Evolutionary conservation across 2,329 filamentous ascomycete genomes (phyloP), one percentile per base, ranked within the genome.

Genomic region (Cladosporium sp.): DNA sequence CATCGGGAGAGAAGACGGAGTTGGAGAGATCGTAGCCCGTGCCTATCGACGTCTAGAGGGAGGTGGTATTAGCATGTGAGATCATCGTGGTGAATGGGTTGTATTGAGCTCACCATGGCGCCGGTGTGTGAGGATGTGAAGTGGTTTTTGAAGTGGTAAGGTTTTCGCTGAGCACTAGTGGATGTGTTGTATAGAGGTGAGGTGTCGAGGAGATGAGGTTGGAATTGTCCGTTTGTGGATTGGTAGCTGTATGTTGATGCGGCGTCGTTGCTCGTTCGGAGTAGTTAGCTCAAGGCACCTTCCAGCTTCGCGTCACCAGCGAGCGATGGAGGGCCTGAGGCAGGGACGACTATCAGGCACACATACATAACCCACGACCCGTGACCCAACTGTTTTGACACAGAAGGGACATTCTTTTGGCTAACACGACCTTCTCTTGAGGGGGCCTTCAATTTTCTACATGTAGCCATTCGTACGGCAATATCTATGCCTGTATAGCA

Each of bases 21-120:
- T 99, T 99, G 79, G 92, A 92, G 76, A 99, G 90, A 88, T 99
- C 95, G 84, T 99, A 99, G 77, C 95, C 95, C 76, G 95, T 99
- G 78, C 95, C 95, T 91, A 99, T 99, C 78, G 95, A 99, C 77
- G 95, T 99, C 95, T 99, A 51, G 58, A 53, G n/a, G 16, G 25
- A 32, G 26, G 46, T 30, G 34, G 46, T 26, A 34, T 61, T 36
- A 46, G 63, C 54, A 30, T 53, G 46, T 34, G 43, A 36, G 63
- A 43, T 61, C 28, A 39, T 39, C 30, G 26, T 56, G n/a, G 36
- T 30, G 51, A 26, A 23, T 14, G 49, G 8, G 34, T 46, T 65
- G 43, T 56, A 46, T 59, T 64, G 53, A 46, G 68, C 70, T 71
- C 51, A 72, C 73, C 73, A 75, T 75, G 72, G 71, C 69, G 70